phyloP scores from a whole-genome alignment of 2,329 filamentous ascomycete species.

The Neopestalotiopsis sp. region DNA sequence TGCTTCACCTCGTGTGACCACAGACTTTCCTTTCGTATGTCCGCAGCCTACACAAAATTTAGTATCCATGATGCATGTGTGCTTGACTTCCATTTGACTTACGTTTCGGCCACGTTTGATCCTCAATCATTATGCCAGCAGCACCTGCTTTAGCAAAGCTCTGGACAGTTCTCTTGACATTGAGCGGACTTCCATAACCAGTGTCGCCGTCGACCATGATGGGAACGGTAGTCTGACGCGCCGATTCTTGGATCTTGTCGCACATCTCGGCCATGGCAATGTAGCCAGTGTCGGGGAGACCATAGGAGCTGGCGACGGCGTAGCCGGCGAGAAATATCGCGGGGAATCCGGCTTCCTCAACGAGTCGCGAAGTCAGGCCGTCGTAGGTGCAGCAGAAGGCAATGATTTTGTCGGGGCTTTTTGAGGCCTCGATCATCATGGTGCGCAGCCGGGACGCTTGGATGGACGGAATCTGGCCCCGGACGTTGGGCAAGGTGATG shows the following conservation, averaged over 20 bases:
- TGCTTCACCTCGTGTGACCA: constrained; percentile 49
- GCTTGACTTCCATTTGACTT: neutral
- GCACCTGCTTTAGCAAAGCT: constrained; percentile 46
- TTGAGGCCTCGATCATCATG: neutral
- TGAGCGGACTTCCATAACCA: constrained; percentile 53
- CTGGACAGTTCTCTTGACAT: constrained; percentile 50
- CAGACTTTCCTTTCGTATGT: constrained; percentile 36
- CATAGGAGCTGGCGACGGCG: neutral
- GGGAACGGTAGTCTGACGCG: constrained; percentile 42
- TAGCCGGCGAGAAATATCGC: neutral
- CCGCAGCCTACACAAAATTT: neutral
- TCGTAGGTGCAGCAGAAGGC: constrained; percentile 2
- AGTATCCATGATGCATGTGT: neutral
- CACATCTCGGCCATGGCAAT: constrained; percentile 53
- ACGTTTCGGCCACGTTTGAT: neutral
- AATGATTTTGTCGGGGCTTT: neutral
- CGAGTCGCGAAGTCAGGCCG: neutral
- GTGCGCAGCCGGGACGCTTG: neutral
- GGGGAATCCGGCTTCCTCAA: neutral
- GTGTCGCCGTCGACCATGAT: constrained; percentile 53
- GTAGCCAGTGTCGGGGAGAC: constrained; percentile 40
- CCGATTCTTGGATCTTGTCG: constrained; percentile 47
- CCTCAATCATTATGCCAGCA: constrained; percentile 32
- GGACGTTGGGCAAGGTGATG: neutral
- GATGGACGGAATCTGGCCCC: neutral